Evolutionary conservation across 768 basidiomycete genomes (phyloP).

Genomic region (Fomitopsis serialis): DNA sequence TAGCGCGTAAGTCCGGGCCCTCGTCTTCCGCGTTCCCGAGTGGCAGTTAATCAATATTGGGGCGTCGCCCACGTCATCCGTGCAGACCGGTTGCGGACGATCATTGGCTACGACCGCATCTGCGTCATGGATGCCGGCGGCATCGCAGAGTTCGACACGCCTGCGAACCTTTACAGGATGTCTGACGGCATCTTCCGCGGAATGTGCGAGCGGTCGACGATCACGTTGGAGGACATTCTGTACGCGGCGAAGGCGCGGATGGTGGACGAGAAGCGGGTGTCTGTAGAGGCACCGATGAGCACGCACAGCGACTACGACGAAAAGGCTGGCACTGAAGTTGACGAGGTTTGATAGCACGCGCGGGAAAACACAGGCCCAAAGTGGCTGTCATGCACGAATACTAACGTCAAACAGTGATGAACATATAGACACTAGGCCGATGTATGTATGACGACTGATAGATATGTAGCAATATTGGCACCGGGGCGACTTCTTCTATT

Average conservation of each 20-base stretch:
- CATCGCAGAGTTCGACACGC: slow-evolving; percentile 85
- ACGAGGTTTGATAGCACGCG: background rate
- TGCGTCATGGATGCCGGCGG: slow-evolving; percentile 80
- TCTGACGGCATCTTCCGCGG: slow-evolving; percentile 68
- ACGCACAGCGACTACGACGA: background rate
- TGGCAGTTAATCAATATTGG: no score
- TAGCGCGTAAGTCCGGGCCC: slow-evolving; percentile 58
- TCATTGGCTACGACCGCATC: slow-evolving; percentile 84
- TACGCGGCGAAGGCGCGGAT: slow-evolving; percentile 25
- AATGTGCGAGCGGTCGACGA: slow-evolving; percentile 84
- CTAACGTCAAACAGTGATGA: no score
- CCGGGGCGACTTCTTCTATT: no score
- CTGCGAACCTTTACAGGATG: slow-evolving; percentile 53
- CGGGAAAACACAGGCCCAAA: no score
- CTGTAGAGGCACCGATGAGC: background rate
- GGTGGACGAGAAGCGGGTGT: background rate
- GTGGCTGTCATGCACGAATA: no score
- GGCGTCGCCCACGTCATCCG: background rate
- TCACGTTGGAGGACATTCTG: slow-evolving; percentile 65
- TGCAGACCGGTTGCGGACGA: slow-evolving; percentile 78
- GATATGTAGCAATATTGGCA: no score
- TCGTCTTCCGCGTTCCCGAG: background rate
- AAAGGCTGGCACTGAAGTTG: background rate
- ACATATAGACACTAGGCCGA: no score
- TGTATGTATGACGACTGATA: no score